Percentiles rank a stretch among this genome's conserved stretches.
Conservation (phyloP, 495 filamentous ascomycete species). For the Xylaria acuta region DNA sequence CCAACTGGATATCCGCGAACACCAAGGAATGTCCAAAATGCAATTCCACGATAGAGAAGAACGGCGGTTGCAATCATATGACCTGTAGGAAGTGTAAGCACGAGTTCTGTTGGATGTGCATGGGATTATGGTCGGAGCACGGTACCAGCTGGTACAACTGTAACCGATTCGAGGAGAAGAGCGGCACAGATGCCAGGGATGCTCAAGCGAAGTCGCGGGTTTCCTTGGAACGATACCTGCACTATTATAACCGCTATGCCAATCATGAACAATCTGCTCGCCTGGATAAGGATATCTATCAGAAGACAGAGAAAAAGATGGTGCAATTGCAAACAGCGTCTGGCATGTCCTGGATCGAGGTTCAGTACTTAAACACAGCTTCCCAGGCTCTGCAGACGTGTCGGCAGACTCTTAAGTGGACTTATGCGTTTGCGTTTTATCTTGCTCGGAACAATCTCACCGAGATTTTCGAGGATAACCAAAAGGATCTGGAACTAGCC, state of each 20-base stretch:
- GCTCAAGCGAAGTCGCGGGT: conserved; percentile 89
- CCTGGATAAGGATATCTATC: conserved; percentile 92
- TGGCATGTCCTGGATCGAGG: conserved; percentile 98
- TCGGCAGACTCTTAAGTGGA: conserved; percentile 98
- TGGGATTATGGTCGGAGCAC: conserved; percentile 98
- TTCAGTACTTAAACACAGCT: conserved; percentile 92
- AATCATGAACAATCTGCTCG: conserved; percentile 99
- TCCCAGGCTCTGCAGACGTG: conserved; percentile 95
- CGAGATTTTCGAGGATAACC: conserved; percentile 98
- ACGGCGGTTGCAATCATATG: conserved; percentile 99
- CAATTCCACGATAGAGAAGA: conserved; percentile 97
- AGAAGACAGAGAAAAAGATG: conserved; percentile 99
- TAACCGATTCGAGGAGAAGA: conserved; percentile 96
- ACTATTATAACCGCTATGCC: conserved; percentile 98
- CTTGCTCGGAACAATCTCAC: conserved; percentile 93
- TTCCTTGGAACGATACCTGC: conserved; percentile 89
- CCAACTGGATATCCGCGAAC: conserved; percentile 99
- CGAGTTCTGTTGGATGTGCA: conserved; percentile 99
- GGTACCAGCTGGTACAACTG: conserved; percentile 99
- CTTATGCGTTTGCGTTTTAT: conserved; percentile 98
- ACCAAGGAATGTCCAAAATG: conserved; percentile 98
- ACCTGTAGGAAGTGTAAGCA: conserved; percentile 98
- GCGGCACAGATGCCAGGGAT: conserved; percentile 84
- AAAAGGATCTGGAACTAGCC: conserved; percentile 96
- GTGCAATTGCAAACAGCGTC: conserved; percentile 89